Base-by-base conservation (phyloP, 257 asterid species). In the Nicotiana undulata region DNA sequence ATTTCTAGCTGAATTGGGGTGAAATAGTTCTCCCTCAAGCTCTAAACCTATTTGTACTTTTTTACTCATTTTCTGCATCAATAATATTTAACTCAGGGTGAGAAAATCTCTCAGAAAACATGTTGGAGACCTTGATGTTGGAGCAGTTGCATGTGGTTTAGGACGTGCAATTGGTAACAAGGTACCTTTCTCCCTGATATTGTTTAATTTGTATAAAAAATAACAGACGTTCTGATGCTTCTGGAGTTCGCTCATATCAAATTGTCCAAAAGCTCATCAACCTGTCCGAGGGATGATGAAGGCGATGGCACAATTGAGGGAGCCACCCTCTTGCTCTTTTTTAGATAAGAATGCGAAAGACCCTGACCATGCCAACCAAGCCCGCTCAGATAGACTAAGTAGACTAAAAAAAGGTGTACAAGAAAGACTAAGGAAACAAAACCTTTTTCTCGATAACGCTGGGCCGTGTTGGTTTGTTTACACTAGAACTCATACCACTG, bases 141-240 rank as follows among this genome's bases (percentile, higher is more conserved):
- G 85, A 79, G 98, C 98, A 66, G 98, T 94, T 2, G 98, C 98
- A 4, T 94, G 98, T 83, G 98, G 98, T 40, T 89, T 93, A 81
- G 97, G 98, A 26, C 98, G 96, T 53, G 98, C 98, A 11, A 93
- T 94, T 68, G 98, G 98, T 84, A 96, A 96, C 67, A 96, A 96
- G 98, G 99, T 94, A 86, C 82, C 77, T 70, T 70, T 70, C 58
- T 70, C 24, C 31, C 20, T 70, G 77, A 70, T 44, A 40, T 40
- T 7, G 59, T 70, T 68, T 70, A 70, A 40, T 34, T 70, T 44
- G 12, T 70, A 22, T 51, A 4, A 51, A 51, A 51, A 51, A 49
- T 49, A 34, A 34, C 9, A 37, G 1, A 34, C 40, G 0, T 5
- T 32, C 37, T 32, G 37, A 32, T 32, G 34, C 1, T 26, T 26